These are phyloP conservation scores for Tulasnella sp. DNA, from an alignment of 768 basidiomycete genomes.

Conservation along the genomic window DNA sequence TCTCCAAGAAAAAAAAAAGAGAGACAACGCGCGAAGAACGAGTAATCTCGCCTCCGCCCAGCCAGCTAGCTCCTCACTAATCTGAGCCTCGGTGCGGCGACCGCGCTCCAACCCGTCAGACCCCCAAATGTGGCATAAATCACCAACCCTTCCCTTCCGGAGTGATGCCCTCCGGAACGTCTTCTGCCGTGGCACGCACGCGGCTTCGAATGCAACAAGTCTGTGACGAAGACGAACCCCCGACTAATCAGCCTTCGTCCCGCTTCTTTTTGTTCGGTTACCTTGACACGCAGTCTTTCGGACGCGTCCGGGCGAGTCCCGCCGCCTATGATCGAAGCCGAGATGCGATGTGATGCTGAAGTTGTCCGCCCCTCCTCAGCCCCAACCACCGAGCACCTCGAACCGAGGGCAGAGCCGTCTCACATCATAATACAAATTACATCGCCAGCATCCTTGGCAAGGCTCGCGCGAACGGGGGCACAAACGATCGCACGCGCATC, in stretches of 20 bases:
- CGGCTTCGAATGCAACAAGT: not conserved
- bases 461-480: not conserved
- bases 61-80: not conserved
- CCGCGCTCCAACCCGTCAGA: not conserved
- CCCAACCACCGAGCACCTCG: not conserved
- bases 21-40: not conserved
- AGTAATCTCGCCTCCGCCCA: not conserved
- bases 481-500: not conserved
- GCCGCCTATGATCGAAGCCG: not conserved
- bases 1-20: not conserved
- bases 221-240: not conserved
- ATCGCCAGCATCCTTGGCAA: not conserved
- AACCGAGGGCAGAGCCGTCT: not conserved
- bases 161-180: not conserved
- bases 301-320: not conserved
- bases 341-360: not conserved
- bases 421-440: not conserved
- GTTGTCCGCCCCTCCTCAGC: not conserved
- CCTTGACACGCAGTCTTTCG: not conserved
- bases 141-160: not conserved
- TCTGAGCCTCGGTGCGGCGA: not conserved
- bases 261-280: not conserved
- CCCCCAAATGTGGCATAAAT: not conserved
- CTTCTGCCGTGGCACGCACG: not conserved
- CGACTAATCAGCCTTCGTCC: not conserved